Percentiles rank a stretch among this genome's conserved stretches.
Evolutionary conservation across 2,329 filamentous ascomycete genomes (phyloP).

Genomic region (Ophiocordyceps australis): DNA sequence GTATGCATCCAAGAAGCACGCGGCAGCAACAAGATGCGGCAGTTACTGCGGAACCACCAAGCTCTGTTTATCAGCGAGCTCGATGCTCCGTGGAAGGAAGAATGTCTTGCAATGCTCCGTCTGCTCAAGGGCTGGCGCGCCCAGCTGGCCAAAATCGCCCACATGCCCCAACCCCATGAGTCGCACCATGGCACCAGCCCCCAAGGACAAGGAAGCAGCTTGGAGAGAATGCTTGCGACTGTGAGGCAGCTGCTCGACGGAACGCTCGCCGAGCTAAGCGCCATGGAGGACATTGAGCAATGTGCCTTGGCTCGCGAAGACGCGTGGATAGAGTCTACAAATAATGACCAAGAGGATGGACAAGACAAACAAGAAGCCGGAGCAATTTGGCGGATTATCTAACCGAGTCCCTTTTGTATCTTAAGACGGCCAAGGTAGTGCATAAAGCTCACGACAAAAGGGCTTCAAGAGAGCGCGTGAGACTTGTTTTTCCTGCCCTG

Average conservation of each 20-base stretch:
- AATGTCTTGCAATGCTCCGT: constrained; percentile 30
- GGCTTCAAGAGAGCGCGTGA: no score
- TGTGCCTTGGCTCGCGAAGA: constrained; percentile 37
- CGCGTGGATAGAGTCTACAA: constrained; percentile 38
- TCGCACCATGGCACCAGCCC: constrained; percentile 1
- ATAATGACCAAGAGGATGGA: constrained; percentile 20
- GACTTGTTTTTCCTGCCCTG: no score
- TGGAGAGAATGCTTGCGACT: constrained; percentile 27
- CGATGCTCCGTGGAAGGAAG: constrained; percentile 38
- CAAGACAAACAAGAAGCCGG: constrained; percentile 20
- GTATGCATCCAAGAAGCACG: constrained; percentile 27
- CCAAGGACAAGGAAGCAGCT: constrained; percentile 13
- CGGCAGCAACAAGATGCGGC: constrained; percentile 13
- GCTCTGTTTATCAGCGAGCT: constrained; percentile 34
- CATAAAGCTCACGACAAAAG: no score
- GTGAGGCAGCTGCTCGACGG: constrained; percentile 30
- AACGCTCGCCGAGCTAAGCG: constrained; percentile 43
- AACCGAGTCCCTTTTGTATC: no score
- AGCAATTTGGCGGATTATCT: constrained; percentile 27
- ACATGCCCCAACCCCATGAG: constrained; percentile 8
- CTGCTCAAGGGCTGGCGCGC: constrained; percentile 35
- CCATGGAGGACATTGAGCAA: constrained; percentile 43
- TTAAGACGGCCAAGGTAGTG: no score
- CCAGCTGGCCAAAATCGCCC: constrained; percentile 23
- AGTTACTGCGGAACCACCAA: constrained; percentile 14